Evolutionary conservation across 208 protist genomes (phyloP).

Genomic region (Entamoeba dispar): DNA sequence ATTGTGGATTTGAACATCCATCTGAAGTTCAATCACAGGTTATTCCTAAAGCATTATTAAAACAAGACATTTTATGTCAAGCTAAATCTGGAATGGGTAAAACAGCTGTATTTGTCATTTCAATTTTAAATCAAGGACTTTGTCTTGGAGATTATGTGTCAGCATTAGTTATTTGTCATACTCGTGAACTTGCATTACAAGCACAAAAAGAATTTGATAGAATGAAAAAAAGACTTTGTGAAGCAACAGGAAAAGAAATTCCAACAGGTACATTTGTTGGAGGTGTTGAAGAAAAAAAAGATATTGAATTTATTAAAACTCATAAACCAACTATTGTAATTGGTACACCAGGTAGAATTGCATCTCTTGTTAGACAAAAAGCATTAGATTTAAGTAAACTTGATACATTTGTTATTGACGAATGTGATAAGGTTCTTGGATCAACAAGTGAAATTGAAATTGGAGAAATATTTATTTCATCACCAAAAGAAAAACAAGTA

Average conservation of each 20-base stretch:
- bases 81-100: slow-evolving; percentile 99
- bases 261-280: not conserved
- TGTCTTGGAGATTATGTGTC: not conserved
- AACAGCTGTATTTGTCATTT: slow-evolving; percentile 82
- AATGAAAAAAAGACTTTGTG: not conserved
- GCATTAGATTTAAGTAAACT: slow-evolving; percentile 49
- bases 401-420: slow-evolving; percentile 35
- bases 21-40: slow-evolving; percentile 87
- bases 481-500: not conserved
- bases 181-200: slow-evolving; percentile 82
- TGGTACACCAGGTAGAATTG: slow-evolving; percentile 75
- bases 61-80: slow-evolving; percentile 88
- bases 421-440: not conserved
- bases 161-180: slow-evolving; percentile 24
- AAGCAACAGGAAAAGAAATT: not conserved
- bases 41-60: slow-evolving; percentile 88
- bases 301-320: slow-evolving; percentile 11
- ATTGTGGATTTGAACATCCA: slow-evolving; percentile 68
- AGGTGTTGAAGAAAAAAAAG: slow-evolving; percentile 51
- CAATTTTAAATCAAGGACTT: not conserved
- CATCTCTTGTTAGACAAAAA: not conserved
- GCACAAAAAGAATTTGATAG: slow-evolving; percentile 57
- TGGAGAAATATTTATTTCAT: not conserved
- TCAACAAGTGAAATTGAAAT: not conserved
- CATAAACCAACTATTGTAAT: slow-evolving; percentile 60